phyloP scores from a whole-genome alignment of 768 basidiomycete species.

The Brasilioporus rufonigricans region DNA sequence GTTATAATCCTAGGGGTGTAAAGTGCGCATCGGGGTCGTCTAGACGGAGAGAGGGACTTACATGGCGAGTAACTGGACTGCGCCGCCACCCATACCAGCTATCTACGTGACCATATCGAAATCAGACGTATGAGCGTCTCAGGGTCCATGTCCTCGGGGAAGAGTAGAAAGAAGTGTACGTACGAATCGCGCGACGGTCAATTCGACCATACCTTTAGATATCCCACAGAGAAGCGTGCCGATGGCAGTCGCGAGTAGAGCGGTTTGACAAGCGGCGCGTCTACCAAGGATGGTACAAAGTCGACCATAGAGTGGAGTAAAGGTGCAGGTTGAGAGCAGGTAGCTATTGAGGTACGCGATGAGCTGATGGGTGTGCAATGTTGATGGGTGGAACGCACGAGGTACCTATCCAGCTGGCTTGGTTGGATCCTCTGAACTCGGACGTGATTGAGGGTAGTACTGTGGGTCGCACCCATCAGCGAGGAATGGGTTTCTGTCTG shows the following conservation, averaged over 20 bases:
- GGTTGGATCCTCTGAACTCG: slow-evolving; percentile 26
- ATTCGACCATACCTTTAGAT: slow-evolving; percentile 7
- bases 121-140: neutral
- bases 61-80: slow-evolving; percentile 21
- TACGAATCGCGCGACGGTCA: slow-evolving; percentile 16
- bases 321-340: slow-evolving; percentile 16
- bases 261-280: slow-evolving; percentile 11
- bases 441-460: slow-evolving; percentile 20
- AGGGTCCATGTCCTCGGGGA: neutral
- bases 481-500: neutral
- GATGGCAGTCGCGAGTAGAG: slow-evolving; percentile 3
- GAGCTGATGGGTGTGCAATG: too few relatives aligned
- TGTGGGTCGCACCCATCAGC: slow-evolving; percentile 1
- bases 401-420: slow-evolving; percentile 29
- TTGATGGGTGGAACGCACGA: slow-evolving; percentile 9
- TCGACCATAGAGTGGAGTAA: slow-evolving; percentile 19
- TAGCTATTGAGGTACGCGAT: neutral
- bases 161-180: slow-evolving; percentile 23
- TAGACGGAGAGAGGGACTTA: neutral
- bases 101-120: slow-evolving; percentile 4
- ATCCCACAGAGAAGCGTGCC: slow-evolving; percentile 15
- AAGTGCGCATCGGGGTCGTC: neutral
- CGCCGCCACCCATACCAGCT: slow-evolving; percentile 23
- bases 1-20: slow-evolving; percentile 15
- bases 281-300: slow-evolving; percentile 17